Evolutionary conservation across 2,329 filamentous ascomycete species (phyloP).

Genomic region (Pestalotiopsis sp.): DNA sequence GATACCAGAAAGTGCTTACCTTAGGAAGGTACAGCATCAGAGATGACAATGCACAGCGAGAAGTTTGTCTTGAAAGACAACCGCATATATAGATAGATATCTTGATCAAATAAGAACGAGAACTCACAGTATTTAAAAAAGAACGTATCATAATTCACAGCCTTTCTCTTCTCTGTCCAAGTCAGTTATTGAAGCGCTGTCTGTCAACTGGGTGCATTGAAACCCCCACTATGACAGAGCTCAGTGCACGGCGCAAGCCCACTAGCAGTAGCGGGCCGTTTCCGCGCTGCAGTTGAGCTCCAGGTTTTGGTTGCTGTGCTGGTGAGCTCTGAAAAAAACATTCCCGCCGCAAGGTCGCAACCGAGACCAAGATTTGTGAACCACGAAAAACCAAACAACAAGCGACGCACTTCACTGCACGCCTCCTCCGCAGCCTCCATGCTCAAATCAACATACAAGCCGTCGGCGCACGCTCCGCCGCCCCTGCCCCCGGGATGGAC

Average conservation of each 20-base stretch:
- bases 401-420: background rate
- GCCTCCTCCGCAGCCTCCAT: conserved; percentile 41
- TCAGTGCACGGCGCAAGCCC: background rate
- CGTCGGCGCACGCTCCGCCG: conserved; percentile 48
- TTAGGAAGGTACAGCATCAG: background rate
- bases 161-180: too few relatives aligned
- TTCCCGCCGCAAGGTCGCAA: background rate
- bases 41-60: background rate
- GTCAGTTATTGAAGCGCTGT: too few relatives aligned
- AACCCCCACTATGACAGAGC: background rate
- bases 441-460: conserved; percentile 78
- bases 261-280: background rate
- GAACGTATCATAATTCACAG: too few relatives aligned
- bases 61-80: background rate
- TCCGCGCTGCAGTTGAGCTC: background rate
- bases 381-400: background rate
- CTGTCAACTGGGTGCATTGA: too few relatives aligned
- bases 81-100: background rate
- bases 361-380: background rate
- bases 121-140: background rate
- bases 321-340: background rate
- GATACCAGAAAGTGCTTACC: background rate
- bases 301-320: background rate
- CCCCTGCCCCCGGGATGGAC: conserved; percentile 83
- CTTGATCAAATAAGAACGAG: background rate